Evolutionary conservation across 106 monocot species (phyloP), one percentile per base, ranked within the genome.

Genomic region (Acorus gramineus): DNA sequence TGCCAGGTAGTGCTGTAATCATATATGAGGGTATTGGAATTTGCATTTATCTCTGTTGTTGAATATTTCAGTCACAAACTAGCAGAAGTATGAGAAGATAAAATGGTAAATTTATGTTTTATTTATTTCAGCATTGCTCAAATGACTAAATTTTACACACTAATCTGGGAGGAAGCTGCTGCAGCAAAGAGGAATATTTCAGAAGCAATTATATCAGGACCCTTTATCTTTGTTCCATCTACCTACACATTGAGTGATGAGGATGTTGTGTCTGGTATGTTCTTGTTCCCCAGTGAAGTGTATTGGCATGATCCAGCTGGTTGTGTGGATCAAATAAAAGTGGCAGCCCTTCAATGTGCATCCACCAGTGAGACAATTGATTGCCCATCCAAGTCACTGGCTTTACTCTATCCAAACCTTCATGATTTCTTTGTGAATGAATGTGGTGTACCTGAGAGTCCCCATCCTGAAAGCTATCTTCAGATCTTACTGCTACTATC

Each of bases 281-380:
- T 88, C 65, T 65, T 85, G 7, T 76, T 73, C 3, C 77, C 87
- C 4, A 78, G 73, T 74, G 75, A 92, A 48, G 77, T 83, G 44
- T 92, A 77, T 69, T 98, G 96, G 96, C 66, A 79, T 62, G 96
- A 98, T 59, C 88, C 96, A 53, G 81, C 91, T 74, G 91, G 96
- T 55, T 98, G 91, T 70, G 64, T 85, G 48, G 83, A 85, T 46
- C 69, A 73, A 69, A 71, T 67, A 50, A 78, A 81, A 70, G 79
- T 88, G 60, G 54, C 71, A 49, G 11, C 66, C 4, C 49, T 13
- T 64, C 9, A 55, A 1, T 47, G 60, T 61, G 55, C 63, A 57
- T 64, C 68, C 14, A 3, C 47, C 4, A 64, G 66, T 8, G 53
- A 66, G 43, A 76, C 4, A 8, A 57, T 12, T 47, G 47, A 50